Conservation (phyloP, 2,329 filamentous ascomycete species). For the Pseudogymnoascus sp. region DNA sequence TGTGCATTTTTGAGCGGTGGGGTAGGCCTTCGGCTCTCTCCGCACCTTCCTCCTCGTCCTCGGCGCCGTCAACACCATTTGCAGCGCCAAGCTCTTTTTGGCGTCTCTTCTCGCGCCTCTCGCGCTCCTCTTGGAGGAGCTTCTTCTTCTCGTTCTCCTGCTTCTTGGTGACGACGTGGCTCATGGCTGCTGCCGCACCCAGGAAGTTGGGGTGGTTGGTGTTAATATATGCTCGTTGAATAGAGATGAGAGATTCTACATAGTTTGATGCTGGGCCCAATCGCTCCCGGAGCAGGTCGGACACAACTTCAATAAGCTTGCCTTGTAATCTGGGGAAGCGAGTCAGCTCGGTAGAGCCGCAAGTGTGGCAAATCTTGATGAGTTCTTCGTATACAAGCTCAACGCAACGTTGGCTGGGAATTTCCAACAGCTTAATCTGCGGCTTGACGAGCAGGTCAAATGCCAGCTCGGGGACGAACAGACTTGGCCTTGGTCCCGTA, state of each 20-base stretch:
- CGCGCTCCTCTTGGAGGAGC: slow-evolving; percentile 72
- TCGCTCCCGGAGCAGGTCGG: slow-evolving; percentile 85
- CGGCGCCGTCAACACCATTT: slow-evolving; percentile 65
- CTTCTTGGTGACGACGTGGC: slow-evolving; percentile 87
- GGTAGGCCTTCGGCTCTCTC: slow-evolving; percentile 51
- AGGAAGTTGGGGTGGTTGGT: slow-evolving; percentile 99
- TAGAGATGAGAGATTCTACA: slow-evolving; percentile 93
- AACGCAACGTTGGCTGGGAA: slow-evolving; percentile 91
- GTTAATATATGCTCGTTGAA: slow-evolving; percentile 97
- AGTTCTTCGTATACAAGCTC: slow-evolving; percentile 97
- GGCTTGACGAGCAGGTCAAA: slow-evolving; percentile 97
- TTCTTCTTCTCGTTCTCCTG: slow-evolving; percentile 87
- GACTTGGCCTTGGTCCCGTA: slow-evolving; percentile 85
- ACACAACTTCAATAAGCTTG: slow-evolving; percentile 96
- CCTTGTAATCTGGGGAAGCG: slow-evolving; percentile 88
- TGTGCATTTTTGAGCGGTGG: slow-evolving; percentile 44
- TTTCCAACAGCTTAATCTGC: slow-evolving; percentile 93
- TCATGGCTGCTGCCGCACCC: slow-evolving; percentile 94
- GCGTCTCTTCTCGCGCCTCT: slow-evolving; percentile 74
- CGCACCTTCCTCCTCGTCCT: slow-evolving; percentile 46
- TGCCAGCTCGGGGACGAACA: slow-evolving; percentile 95
- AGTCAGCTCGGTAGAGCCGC: slow-evolving; percentile 86
- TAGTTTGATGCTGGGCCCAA: slow-evolving; percentile 84
- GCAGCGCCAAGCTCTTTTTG: slow-evolving; percentile 70
- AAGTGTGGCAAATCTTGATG: slow-evolving; percentile 99